These are phyloP conservation scores for Syzygium syzygioides DNA, from an alignment of 441 rosid species.

Conservation along the genomic window DNA sequence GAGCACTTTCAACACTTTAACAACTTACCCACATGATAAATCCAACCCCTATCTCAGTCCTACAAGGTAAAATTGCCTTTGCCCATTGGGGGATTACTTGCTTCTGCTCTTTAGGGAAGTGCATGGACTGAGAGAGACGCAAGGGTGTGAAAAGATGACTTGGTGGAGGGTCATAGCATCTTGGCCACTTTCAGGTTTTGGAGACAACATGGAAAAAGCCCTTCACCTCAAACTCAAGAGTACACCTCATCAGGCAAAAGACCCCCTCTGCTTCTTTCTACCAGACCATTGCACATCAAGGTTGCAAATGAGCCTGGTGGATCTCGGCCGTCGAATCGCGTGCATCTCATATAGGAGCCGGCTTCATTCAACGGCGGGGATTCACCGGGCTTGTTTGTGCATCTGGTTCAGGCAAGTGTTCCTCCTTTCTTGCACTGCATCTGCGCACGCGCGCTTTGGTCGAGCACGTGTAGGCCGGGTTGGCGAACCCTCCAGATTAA, in stretches of 20 bases:
- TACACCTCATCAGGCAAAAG: background rate
- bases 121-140: background rate
- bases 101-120: background rate
- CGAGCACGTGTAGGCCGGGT: conserved; percentile 26
- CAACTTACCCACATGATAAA: background rate
- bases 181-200: background rate
- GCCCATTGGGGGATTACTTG: background rate
- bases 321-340: background rate
- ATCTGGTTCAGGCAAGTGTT: background rate
- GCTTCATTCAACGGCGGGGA: background rate
- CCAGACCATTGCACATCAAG: background rate
- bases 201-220: background rate
- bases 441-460: background rate
- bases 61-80: background rate
- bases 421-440: background rate
- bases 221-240: background rate
- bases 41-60: background rate
- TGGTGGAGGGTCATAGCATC: background rate
- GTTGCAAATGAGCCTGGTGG: background rate
- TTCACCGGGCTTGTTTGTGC: background rate
- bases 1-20: background rate
- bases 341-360: accelerated
- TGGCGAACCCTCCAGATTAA: background rate
- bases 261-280: background rate
- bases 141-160: background rate